Conservation (phyloP, 495 filamentous ascomycete genomes). For the Aspergillus hancockii region DNA sequence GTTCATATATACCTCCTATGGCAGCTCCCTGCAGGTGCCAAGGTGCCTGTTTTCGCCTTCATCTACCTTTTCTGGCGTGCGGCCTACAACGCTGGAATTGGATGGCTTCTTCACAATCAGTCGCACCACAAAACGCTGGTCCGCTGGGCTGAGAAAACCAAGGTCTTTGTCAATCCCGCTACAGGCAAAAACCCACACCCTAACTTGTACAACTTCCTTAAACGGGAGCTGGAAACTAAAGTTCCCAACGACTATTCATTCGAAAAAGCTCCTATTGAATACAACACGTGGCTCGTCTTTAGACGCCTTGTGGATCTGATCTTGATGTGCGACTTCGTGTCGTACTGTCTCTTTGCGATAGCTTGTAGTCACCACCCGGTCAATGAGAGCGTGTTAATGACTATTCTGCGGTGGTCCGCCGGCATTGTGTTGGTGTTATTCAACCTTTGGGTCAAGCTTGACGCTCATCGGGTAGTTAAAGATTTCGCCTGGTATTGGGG, state of each 20-base stretch:
- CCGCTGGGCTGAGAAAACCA: slow-evolving; percentile 81
- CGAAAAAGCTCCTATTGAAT: slow-evolving; percentile 89
- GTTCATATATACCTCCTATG: slow-evolving; percentile 72
- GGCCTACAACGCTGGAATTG: slow-evolving; percentile 91
- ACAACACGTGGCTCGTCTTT: slow-evolving; percentile 98
- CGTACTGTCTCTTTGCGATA: slow-evolving; percentile 93
- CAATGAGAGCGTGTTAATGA: slow-evolving; percentile 69
- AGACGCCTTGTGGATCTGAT: slow-evolving; percentile 92
- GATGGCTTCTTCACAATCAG: slow-evolving; percentile 83
- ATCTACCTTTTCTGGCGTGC: slow-evolving; percentile 91
- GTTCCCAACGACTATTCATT: slow-evolving; percentile 93
- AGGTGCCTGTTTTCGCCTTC: slow-evolving; percentile 73
- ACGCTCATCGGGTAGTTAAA: slow-evolving; percentile 97
- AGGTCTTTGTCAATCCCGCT: slow-evolving; percentile 81
- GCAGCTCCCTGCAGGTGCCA: slow-evolving; percentile 63
- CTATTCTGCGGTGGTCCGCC: slow-evolving; percentile 72
- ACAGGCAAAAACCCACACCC: slow-evolving; percentile 80
- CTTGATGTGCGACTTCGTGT: slow-evolving; percentile 96
- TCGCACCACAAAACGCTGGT: slow-evolving; percentile 85
- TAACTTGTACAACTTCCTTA: slow-evolving; percentile 76
- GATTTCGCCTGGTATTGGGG: slow-evolving; percentile 99
- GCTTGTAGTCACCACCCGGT: slow-evolving; percentile 76
- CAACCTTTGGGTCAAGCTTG: slow-evolving; percentile 98
- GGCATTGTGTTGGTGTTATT: slow-evolving; percentile 84
- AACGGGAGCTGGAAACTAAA: slow-evolving; percentile 88